Base-by-base conservation (phyloP, 805 yeast genomes). In the Millerozyma acaciae region DNA sequence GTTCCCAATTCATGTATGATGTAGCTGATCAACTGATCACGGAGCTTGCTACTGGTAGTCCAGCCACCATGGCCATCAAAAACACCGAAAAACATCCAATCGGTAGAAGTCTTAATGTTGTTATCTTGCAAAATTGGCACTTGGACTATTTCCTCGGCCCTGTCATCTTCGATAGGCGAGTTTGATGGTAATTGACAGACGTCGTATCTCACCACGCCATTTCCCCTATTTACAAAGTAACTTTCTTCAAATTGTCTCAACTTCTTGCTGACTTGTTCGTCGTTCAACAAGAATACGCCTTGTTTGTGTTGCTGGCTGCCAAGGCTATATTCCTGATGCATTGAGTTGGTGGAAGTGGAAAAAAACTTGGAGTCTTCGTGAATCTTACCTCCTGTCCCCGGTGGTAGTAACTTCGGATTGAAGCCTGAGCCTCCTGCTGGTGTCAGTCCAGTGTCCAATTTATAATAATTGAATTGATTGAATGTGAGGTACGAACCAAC, bases 11-110 rank as follows among this genome's bases (percentile, higher is more conserved):
- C 95, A 19, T 70, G 67, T 7, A 88, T 75, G n/a, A 93, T 93
- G 45, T 73, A 75, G 35, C 77, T 76, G 18, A 93, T 78, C 43
- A 93, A 67, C 43, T 78, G 78, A 43, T 87, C 93, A 40, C 95
- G 72, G 40, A 93, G 70, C 54, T 80, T 85, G n/a, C 84, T 75
- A 36, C 90, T 78, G 2, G 98, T 93, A 43, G 85, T 84, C 79
- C 95, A 88, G 15, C 98, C 98, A 3, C 95, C 88, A 59, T 93
- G 98, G 8, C 98, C 98, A 58, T 93, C 98, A 54, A 82, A 90
- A 0, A 93, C 77, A 4, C 97, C 96, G 76, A 95, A 93, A 53
- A 93, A 87, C 74, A 84, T 83, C 84, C 96, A 82, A 56, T 90
- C 96, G 1, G 62, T 70, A 44, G 47, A 62, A 48, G 57, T 71